Evolutionary conservation across 169 alveolate genomes (phyloP).

Genomic region (Cyclospora cayetanensis): DNA sequence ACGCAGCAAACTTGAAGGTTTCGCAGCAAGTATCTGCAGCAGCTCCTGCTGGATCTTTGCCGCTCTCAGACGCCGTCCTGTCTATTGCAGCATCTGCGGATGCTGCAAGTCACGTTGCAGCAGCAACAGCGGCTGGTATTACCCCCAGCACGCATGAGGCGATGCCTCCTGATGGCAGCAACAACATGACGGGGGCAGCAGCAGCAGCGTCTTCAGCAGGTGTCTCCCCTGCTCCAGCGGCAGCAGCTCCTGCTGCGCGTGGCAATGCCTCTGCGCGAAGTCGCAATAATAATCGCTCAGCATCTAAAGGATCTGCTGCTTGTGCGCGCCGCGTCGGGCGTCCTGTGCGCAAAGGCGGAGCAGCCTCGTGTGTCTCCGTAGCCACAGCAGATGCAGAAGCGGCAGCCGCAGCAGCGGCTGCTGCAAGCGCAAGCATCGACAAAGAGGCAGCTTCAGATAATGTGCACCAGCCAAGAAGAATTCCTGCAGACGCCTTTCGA

Average conservation of each 20-base stretch:
- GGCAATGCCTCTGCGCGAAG: neutral
- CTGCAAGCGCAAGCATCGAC: neutral
- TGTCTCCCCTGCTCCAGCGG: conserved; percentile 1
- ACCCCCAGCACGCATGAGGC: too few species aligned
- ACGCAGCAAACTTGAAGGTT: too few species aligned
- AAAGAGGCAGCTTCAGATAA: neutral
- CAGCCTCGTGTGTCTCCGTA: neutral
- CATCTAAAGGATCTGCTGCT: neutral
- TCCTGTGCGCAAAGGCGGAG: neutral
- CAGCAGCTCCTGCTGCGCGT: neutral
- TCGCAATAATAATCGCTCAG: conserved; percentile 3
- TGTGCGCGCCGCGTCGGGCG: conserved; percentile 5
- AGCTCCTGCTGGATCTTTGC: neutral
- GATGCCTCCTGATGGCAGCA: neutral
- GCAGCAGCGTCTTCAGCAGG: conserved; percentile 12
- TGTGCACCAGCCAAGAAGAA: neutral
- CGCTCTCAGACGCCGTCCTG: neutral
- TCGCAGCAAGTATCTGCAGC: neutral
- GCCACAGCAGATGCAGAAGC: conserved; percentile 31
- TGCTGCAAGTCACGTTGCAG: neutral
- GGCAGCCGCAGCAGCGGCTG: conserved; percentile 52
- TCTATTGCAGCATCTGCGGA: conserved; percentile 12
- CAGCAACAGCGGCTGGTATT: conserved; percentile 14
- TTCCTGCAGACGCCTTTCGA: conserved; percentile 33
- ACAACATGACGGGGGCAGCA: conserved; percentile 5